Percentiles rank a stretch among this genome's conserved stretches.
These are phyloP conservation scores for Staphylotrichum tortipilum DNA, from an alignment of 495 filamentous ascomycete species.

Conservation along the genomic window DNA sequence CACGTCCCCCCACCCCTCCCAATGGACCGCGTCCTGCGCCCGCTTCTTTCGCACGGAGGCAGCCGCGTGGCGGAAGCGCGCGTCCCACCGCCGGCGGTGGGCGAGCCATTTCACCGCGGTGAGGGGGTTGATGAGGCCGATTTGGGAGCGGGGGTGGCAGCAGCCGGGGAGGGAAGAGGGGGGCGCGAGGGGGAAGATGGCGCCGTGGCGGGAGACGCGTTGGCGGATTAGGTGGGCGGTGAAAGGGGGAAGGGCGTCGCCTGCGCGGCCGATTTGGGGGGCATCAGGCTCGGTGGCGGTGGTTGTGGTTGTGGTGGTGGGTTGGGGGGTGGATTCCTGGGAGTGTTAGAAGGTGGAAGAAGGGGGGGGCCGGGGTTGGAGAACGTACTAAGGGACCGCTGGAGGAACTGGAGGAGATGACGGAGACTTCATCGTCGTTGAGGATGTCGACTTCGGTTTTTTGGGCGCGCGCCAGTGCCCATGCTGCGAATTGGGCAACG, in stretches of 20 bases:
- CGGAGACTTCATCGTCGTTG: slow-evolving; percentile 66
- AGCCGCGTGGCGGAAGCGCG: slow-evolving; percentile 56
- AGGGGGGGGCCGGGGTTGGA: not conserved
- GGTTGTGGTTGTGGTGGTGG: slow-evolving; percentile 5
- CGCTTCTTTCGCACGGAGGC: slow-evolving; percentile 59
- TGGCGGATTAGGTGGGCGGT: slow-evolving; percentile 85
- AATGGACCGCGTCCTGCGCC: slow-evolving; percentile 61
- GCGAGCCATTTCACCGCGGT: slow-evolving; percentile 78
- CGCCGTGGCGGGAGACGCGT: slow-evolving; percentile 66
- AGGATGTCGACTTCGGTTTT: slow-evolving; percentile 67
- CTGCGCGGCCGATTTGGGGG: slow-evolving; percentile 66
- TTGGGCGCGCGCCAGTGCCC: slow-evolving; percentile 78
- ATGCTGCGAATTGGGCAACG: slow-evolving; percentile 85
- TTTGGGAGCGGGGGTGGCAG: slow-evolving; percentile 47
- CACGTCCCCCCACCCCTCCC: too few relatives aligned
- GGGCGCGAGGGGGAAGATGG: slow-evolving; percentile 56
- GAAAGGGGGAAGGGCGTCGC: slow-evolving; percentile 73
- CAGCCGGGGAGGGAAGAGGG: slow-evolving; percentile 54
- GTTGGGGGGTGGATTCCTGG: not conserved
- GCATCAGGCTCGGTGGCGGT: slow-evolving; percentile 3
- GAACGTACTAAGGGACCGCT: slow-evolving; percentile 28
- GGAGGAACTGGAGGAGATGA: slow-evolving; percentile 57
- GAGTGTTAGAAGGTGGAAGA: not conserved
- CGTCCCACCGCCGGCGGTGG: slow-evolving; percentile 61
- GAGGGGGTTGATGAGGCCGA: slow-evolving; percentile 71